Base-by-base conservation (phyloP, 176 grass and related monocot genomes). In the Poa annua region DNA sequence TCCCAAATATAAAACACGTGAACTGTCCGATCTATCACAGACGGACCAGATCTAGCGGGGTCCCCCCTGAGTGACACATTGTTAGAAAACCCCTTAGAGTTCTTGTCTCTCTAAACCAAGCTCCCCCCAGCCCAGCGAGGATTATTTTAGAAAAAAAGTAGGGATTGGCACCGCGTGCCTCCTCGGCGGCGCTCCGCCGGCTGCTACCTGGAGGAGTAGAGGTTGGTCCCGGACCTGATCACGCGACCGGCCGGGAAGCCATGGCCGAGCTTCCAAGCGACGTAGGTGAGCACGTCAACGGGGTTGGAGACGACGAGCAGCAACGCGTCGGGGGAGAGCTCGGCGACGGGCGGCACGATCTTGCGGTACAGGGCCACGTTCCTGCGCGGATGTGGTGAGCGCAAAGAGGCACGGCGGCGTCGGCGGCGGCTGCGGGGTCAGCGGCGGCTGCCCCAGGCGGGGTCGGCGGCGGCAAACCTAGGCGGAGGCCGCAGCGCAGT, bases 251-350 rank as follows among this genome's bases (percentile, higher is more conserved):
- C 42, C 42, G 42, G 42, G 42, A 44, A 44, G 1, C 42, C 42
- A 29, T 29, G 29, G 42, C 8, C 9, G 42, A 44, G 1, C 84
- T 94, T 91, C 92, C 92, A 94, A 0, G 92, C 86, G 5, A 92
- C 88, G 74, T 95, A 90, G 42, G 90, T 83, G 6, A 95, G 84
- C 13, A 95, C 81, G 81, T 95, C 92, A 0, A 95, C 92, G 3
- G 92, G 92, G 87, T 95, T 95, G 16, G 92, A 92, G 11, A 95
- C 92, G 44, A 95, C 66, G 8, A 95, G 80, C 48, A 94, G 78
- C 44, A 94, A 69, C 38, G 89, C 89, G 0, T 94, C 44, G 3
- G 84, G 92, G 22, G 92, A 94, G 13, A 80, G 74, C 49, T 83
- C 14, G 2, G 85, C 92, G 8, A 94, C 52, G 26, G 81, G 3